phyloP scores from a whole-genome alignment of 345 rosid species.

The Cochlearia excelsa region DNA sequence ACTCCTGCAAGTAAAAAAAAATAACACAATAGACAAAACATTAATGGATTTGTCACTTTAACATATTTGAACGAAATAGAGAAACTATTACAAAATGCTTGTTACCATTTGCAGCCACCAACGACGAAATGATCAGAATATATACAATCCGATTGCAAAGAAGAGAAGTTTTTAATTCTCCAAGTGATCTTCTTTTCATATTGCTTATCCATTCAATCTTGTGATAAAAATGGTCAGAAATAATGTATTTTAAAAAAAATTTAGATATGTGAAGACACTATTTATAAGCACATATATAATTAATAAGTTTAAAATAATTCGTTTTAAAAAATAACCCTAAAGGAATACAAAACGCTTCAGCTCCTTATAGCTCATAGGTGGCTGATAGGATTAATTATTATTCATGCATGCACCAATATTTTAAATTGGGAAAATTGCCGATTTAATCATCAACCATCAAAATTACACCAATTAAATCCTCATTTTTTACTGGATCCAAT shows the following conservation, averaged over 20 bases:
- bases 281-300: too few relatives aligned
- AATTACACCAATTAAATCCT: too few relatives aligned
- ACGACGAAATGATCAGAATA: constrained; percentile 1
- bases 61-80: not conserved
- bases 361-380: not conserved
- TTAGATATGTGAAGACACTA: too few relatives aligned
- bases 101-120: constrained; percentile 8
- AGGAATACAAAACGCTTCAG: not conserved
- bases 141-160: not conserved
- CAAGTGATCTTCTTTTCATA: constrained; percentile 6
- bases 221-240: not conserved
- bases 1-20: constrained; percentile 65
- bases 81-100: not conserved
- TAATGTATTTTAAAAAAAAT: too few relatives aligned
- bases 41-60: too few relatives aligned
- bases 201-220: constrained; percentile 4
- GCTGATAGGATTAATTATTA: too few relatives aligned
- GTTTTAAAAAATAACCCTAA: not conserved
- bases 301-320: too few relatives aligned
- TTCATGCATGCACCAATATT: too few relatives aligned
- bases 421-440: too few relatives aligned
- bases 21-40: too few relatives aligned
- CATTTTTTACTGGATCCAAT: too few relatives aligned
- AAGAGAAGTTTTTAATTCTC: constrained; percentile 1
- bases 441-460: too few relatives aligned